phyloP scores from a whole-genome alignment of 2,329 filamentous ascomycete species.

The Pseudogymnoascus sp. region DNA sequence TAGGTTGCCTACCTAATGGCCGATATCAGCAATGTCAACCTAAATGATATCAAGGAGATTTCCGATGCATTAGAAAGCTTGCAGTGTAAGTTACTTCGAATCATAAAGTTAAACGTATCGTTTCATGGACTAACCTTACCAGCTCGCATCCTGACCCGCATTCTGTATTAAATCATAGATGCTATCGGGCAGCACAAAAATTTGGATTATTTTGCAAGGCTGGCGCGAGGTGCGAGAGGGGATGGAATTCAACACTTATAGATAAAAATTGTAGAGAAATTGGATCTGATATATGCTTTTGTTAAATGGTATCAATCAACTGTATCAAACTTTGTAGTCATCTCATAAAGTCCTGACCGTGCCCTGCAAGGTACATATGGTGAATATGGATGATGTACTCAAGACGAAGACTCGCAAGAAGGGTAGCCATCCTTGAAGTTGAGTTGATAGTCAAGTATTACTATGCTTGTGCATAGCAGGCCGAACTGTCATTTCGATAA shows the following conservation, averaged over 20 bases:
- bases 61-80: slow-evolving; percentile 75
- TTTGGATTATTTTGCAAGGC: slow-evolving; percentile 2
- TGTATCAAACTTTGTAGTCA: background rate
- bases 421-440: background rate
- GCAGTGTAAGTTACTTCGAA: slow-evolving; percentile 51
- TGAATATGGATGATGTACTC: background rate
- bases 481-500: background rate
- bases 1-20: slow-evolving; percentile 93
- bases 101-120: background rate
- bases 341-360: too few relatives aligned
- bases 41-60: slow-evolving; percentile 75
- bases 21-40: slow-evolving; percentile 82
- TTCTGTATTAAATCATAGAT: slow-evolving; percentile 28
- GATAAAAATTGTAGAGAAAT: slow-evolving; percentile 1
- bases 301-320: background rate
- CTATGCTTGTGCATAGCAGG: background rate
- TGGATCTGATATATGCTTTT: background rate
- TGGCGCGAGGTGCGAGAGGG: slow-evolving; percentile 4
- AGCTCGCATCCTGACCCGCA: slow-evolving; percentile 32
- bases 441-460: background rate
- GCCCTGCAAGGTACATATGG: background rate
- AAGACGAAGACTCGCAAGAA: background rate
- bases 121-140: slow-evolving; percentile 10
- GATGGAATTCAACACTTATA: slow-evolving; percentile 5
- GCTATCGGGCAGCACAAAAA: background rate